These are phyloP conservation scores for Yamadazyma conglobata DNA, from an alignment of 1,139 yeast species.

Conservation along the genomic window DNA sequence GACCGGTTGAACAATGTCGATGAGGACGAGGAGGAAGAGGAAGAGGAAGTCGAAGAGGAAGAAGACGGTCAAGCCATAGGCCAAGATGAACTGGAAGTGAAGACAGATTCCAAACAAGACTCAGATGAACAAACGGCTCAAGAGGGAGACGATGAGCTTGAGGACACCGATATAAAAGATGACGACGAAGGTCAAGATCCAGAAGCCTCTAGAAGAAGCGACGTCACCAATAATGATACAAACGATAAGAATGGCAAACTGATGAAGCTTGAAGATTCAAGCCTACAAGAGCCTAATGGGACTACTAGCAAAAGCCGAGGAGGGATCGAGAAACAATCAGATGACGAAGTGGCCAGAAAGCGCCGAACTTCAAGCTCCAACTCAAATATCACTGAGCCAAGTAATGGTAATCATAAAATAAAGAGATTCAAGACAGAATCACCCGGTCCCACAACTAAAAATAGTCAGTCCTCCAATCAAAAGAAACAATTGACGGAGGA, in stretches of 20 bases:
- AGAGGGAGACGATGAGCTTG: conserved; percentile 9
- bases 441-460: conserved; percentile 12
- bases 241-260: neutral
- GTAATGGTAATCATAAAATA: conserved; percentile 1
- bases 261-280: neutral
- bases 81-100: conserved; percentile 5
- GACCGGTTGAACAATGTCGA: conserved; percentile 28
- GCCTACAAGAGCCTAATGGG: too few species aligned
- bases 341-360: conserved; percentile 13
- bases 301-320: too few species aligned
- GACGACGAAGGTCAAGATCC: conserved; percentile 5
- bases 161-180: conserved; percentile 4
- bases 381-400: too few species aligned
- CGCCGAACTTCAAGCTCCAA: conserved; percentile 5
- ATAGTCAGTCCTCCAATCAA: conserved; percentile 3
- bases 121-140: too few species aligned
- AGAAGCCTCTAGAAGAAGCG: too few species aligned
- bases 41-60: conserved; percentile 17
- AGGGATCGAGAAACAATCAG: conserved; percentile 14
- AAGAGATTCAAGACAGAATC: conserved; percentile 16
- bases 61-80: too few species aligned
- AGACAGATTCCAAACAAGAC: too few species aligned
- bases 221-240: neutral
- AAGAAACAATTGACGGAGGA: conserved; percentile 23
- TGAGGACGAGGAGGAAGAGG: conserved; percentile 24